Evolutionary conservation across 208 protist genomes (phyloP), one percentile per base, ranked within the genome.

Genomic region (Trypanosomatidae sp.): DNA sequence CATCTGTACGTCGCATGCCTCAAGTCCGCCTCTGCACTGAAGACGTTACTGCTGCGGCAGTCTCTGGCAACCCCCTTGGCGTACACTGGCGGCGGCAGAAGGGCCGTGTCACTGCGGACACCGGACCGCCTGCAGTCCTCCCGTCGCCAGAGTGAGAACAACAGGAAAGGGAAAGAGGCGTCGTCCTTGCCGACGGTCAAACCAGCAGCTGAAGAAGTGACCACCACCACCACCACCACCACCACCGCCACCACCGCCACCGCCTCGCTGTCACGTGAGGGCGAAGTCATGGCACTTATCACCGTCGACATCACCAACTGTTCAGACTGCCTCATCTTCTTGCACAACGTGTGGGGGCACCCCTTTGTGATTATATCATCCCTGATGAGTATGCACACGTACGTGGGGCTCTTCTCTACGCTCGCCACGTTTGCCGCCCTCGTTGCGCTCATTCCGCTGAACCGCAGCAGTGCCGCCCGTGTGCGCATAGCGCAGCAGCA

Each of bases 291-390:
- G 74, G 81, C 88, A 25, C 81, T 95, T 30, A 67, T 92, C 9
- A 92, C 85, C 8, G 80, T 91, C 25, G 90, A 95, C 72, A 79
- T 83, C 46, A 77, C 72, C 59, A 82, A 80, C 72, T 95, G 90
- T 65, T 80, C 83, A 25, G 79, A 91, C 58, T 80, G 79, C 52
- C 74, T 95, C 44, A 80, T 93, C 59, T 91, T 88, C 50, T 78
- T 95, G 62, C 90, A 92, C 82, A 91, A 95, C 44, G 78, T 84
- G 49, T 95, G 90, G 88, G 80, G 84, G 6, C 84, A 88, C 72
- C 90, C 90, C 30, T 78, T 91, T 36, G 67, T 95, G 39, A 88
- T 88, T 52, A 52, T 86, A 53, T 79, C 73, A 28, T 85, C 88
- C 1, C 71, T 95, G 62, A 58, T 82, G 68, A 86, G 83, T 55